Evolutionary conservation across 768 basidiomycete genomes (phyloP).

Genomic region (Omphalotus guepiniiformis): DNA sequence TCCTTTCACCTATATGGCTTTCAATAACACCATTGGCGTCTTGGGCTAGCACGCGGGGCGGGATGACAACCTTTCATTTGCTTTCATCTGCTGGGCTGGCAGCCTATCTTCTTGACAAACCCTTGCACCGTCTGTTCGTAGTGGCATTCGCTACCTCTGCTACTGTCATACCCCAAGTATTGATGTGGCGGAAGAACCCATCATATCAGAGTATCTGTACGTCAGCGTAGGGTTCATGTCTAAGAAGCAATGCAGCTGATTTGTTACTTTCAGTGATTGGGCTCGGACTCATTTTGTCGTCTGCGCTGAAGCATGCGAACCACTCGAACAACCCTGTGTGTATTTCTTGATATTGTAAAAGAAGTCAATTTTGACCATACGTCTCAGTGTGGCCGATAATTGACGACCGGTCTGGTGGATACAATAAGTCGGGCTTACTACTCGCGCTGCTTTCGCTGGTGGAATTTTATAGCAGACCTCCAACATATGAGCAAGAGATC

Average conservation of each 20-base stretch:
- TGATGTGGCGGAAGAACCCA: constrained; percentile 46
- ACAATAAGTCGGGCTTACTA: constrained; percentile 61
- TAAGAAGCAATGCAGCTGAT: neutral
- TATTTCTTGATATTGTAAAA: neutral
- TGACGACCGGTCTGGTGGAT: constrained; percentile 59
- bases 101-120: constrained; percentile 48
- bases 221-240: constrained; percentile 18
- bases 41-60: constrained; percentile 44
- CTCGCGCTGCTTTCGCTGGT: constrained; percentile 55
- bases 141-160: constrained; percentile 53
- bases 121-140: constrained; percentile 49
- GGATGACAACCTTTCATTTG: constrained; percentile 44
- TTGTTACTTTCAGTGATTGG: constrained; percentile 45
- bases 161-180: constrained; percentile 44
- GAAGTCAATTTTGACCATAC: constrained; percentile 2
- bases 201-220: constrained; percentile 47
- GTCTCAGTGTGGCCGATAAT: constrained; percentile 74
- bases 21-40: constrained; percentile 38
- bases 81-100: constrained; percentile 49
- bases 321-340: constrained; percentile 74
- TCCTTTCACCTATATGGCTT: constrained; percentile 66
- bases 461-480: constrained; percentile 50
- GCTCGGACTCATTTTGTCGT: constrained; percentile 61
- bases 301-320: constrained; percentile 72
- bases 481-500: constrained; percentile 14